Evolutionary conservation across 2,329 filamentous ascomycete genomes (phyloP).

Genomic region (Boeremia lycopersici): DNA sequence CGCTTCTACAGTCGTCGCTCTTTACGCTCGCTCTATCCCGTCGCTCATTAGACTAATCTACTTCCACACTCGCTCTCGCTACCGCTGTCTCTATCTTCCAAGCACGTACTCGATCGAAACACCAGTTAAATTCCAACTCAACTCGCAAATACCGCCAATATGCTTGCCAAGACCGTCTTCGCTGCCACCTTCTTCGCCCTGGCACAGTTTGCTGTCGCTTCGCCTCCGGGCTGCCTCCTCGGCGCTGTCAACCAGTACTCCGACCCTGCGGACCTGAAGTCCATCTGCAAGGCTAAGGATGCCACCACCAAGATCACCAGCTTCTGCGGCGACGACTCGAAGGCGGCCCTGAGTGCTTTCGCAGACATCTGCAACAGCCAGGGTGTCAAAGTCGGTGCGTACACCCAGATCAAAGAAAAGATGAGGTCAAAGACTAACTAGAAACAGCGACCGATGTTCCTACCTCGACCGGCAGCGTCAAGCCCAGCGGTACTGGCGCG

Average conservation of each 20-base stretch:
- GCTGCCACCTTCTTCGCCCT: slow-evolving; percentile 34
- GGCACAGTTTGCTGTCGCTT: slow-evolving; percentile 29
- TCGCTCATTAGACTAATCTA: slow-evolving; percentile 27
- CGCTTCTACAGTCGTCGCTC: slow-evolving; percentile 20
- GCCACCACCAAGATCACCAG: slow-evolving; percentile 27
- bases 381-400: slow-evolving; percentile 41
- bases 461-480: slow-evolving; percentile 23
- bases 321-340: slow-evolving; percentile 31
- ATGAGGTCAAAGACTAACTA: slow-evolving; percentile 3
- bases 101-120: slow-evolving; percentile 7
- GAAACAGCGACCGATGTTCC: slow-evolving; percentile 26
- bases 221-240: slow-evolving; percentile 37
- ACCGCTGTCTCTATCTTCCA: neutral
- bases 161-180: slow-evolving; percentile 39
- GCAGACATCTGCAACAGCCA: slow-evolving; percentile 36
- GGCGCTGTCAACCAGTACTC: slow-evolving; percentile 39
- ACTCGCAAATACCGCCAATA: slow-evolving; percentile 19
- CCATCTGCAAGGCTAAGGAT: slow-evolving; percentile 39
- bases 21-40: slow-evolving; percentile 16
- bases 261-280: slow-evolving; percentile 32
- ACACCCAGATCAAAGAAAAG: neutral
- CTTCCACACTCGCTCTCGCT: slow-evolving; percentile 13
- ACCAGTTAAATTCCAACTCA: neutral
- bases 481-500: slow-evolving; percentile 16
- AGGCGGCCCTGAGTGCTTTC: slow-evolving; percentile 34